Evolutionary conservation across 805 yeast species (phyloP), one percentile per base, ranked within the genome.

Genomic region (Metschnikowia continentalis): DNA sequence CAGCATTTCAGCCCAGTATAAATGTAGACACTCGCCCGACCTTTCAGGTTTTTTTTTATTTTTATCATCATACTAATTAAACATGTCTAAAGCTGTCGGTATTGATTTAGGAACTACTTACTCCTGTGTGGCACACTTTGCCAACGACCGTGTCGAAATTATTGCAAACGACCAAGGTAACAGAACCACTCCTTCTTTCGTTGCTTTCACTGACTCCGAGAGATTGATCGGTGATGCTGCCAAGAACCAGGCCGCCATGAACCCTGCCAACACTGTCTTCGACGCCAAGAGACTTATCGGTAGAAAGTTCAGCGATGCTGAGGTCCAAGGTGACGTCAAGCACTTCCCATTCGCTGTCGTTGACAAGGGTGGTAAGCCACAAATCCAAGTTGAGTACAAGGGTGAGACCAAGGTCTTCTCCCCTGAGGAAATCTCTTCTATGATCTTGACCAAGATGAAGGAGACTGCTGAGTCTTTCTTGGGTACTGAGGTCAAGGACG

Each of bases 401-500:
- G 68, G 66, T 49, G 68, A 64, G 60, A 63, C 66, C 64, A 64
- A 64, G 68, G 61, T 57, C 26, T 64, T 64, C 65, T 57, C 68
- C 42, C 68, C 68, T 33, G 66, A 64, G 56, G 68, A 64, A 50
- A 60, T 64, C 63, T 64, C 68, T 37, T 64, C 68, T 22, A 64
- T 64, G 68, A 57, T 64, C 54, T 64, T 64, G 67, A 50, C 60
- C 59, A 64, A 64, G 67, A 64, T 64, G 68, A 64, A 59, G 61
- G 68, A 64, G 60, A 83, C 80, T 70, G 89, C 90, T 65, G 89
- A 84, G 78, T 84, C 87, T 57, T 81, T 81, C 77, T 79, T 84
- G 63, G 90, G 88, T 66, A 76, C 79, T 70, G 76, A 75, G 64
- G 88, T 84, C 54, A 84, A 91, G 47, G 90, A 88, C 63, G 96